Percentiles rank a stretch among this genome's conserved stretches.
Evolutionary conservation across 345 rosid species (phyloP).

Genomic region (Ailanthus altissimus): DNA sequence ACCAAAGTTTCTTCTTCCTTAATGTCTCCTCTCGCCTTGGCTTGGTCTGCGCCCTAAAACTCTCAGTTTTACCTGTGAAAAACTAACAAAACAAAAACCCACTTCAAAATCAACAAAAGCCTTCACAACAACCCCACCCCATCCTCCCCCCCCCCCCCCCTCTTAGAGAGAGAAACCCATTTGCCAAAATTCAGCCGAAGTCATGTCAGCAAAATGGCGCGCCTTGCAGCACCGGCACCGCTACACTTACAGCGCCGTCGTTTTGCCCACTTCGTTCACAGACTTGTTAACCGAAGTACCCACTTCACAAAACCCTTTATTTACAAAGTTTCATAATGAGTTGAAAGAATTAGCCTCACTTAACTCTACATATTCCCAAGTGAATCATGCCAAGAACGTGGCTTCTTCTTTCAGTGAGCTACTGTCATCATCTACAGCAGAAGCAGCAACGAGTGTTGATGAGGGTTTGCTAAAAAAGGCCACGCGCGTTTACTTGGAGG

Average conservation of each 20-base stretch:
- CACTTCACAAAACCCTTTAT: slow-evolving; percentile 27
- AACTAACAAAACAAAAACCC: neutral
- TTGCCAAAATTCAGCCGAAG: too few relatives aligned
- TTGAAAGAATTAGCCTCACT: slow-evolving; percentile 58
- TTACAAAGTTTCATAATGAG: slow-evolving; percentile 46
- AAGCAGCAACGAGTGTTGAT: slow-evolving; percentile 15
- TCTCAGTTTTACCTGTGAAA: neutral
- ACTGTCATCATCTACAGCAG: slow-evolving; percentile 14
- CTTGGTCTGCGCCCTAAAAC: neutral
- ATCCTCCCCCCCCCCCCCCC: neutral
- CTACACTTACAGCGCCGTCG: slow-evolving; percentile 83
- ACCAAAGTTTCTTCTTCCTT: neutral
- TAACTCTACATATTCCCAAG: slow-evolving; percentile 75
- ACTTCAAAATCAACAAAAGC: neutral
- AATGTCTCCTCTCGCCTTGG: too few relatives aligned
- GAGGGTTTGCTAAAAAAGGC: slow-evolving; percentile 38
- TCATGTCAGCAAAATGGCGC: slow-evolving; percentile 96
- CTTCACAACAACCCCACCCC: too few relatives aligned
- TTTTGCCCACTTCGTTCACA: slow-evolving; percentile 57
- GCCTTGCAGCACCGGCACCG: slow-evolving; percentile 97
- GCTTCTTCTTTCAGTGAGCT: slow-evolving; percentile 62
- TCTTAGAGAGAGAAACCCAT: too few relatives aligned
- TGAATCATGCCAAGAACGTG: slow-evolving; percentile 63
- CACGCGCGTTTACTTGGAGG: slow-evolving; percentile 58
- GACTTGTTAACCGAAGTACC: slow-evolving; percentile 44